Evolutionary conservation across 1,139 yeast genomes (phyloP), one percentile per base, ranked within the genome.

Genomic region (Yueomyces sp.): DNA sequence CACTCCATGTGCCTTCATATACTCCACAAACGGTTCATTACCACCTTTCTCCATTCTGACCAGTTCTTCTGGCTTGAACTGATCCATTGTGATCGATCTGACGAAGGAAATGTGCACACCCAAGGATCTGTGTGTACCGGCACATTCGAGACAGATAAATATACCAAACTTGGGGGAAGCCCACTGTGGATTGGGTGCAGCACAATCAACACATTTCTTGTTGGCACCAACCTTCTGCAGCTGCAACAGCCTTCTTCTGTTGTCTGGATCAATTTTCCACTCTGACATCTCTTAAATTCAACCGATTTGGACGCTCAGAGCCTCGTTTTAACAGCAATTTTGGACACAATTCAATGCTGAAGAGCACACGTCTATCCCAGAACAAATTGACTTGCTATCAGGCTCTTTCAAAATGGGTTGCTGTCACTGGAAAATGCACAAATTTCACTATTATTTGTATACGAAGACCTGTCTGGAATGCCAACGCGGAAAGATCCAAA

Each of bases 81-180:
- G 96, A 62, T 91, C 99, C 94, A 93, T 89, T 32, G 96, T 86
- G 52, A 91, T 87, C 31, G 95, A 84, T 59, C 98, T 75, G 41
- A 91, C 98, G 67, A 93, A 93, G 39, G 97, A 87, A 47, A 91
- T 79, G 64, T 93, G 98, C 40, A 91, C 98, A 36, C 99, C 99
- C 44, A 91, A 70, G 32, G 96, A 95, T 62, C 99, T 73, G 63
- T 91, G 99, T 48, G 85, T 72, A 42, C 98, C 96, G 36, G 97
- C 96, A 71, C 98, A 91, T 64, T 91, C 98, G 48, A 91, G 75
- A 66, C 99, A 93, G 59, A 91, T 87, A 63, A 87, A 87, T 48
- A 89, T 81, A 44, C 98, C 99, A 65, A 87, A 89, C 60, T 93
- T 91, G 39, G 97, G 96, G 8, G 96, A 85, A 3, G 98, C 96